A percentile compares a stretch with the other conserved stretches of the same genome.
phyloP scores from a whole-genome alignment of 129 eudicot genomes.

The Solidago caesia region DNA sequence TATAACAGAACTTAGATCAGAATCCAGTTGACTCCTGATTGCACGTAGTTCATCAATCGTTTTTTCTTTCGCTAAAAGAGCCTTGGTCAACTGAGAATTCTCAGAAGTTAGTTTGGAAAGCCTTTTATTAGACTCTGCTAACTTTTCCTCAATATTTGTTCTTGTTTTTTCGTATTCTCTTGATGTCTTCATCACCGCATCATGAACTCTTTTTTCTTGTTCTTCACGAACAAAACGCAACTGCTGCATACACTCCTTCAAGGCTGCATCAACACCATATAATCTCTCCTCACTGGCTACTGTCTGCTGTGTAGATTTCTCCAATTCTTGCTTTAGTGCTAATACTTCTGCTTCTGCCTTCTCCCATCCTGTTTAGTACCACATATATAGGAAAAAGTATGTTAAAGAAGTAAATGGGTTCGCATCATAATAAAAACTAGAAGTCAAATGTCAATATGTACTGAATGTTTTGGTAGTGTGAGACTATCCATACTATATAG shows the following conservation, averaged over 20 bases:
- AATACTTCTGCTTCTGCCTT: constrained; percentile 74
- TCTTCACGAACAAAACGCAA: constrained; percentile 87
- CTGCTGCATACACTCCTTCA: constrained; percentile 94
- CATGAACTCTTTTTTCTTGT: constrained; percentile 78
- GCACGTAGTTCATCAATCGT: constrained; percentile 48
- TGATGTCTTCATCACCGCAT: constrained; percentile 63
- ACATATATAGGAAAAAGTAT: neutral
- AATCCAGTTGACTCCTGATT: constrained; percentile 48
- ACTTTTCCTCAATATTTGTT: constrained; percentile 46
- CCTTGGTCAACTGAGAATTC: constrained; percentile 57
- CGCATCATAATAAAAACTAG: neutral
- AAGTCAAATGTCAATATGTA: neutral
- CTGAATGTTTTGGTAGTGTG: neutral
- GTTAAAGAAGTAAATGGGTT: neutral
- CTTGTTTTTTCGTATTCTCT: constrained; percentile 58
- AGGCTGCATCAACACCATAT: constrained; percentile 68
- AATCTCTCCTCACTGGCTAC: constrained; percentile 65
- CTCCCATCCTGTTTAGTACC: constrained; percentile 63
- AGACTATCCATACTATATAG: neutral
- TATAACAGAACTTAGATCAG: constrained; percentile 48
- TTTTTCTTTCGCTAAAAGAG: constrained; percentile 64
- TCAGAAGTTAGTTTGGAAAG: constrained; percentile 51
- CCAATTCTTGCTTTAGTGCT: constrained; percentile 66
- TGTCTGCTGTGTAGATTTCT: constrained; percentile 56
- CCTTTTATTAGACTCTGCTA: constrained; percentile 54